Base-by-base conservation (phyloP, 148 eudicot species). In the Chenopodium berlandieri region DNA sequence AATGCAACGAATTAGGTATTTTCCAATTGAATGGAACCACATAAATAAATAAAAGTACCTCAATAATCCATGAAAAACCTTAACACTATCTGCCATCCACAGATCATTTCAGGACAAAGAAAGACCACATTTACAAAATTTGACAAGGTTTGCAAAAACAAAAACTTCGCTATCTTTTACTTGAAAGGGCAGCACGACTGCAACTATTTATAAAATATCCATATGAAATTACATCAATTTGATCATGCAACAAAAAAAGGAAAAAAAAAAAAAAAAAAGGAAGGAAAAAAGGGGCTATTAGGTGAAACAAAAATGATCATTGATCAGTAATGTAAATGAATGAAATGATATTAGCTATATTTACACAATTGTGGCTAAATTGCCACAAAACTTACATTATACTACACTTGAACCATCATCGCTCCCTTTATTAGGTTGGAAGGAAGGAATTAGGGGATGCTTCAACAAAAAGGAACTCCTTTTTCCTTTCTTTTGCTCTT, bases 281-380 rank as follows among this genome's bases (percentile, higher is more conserved):
- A 66, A 31, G 62, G 12, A 23, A 1, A 25, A 56, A 75, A 75
- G 32, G 25, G 25, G 50, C 19, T 48, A 50, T 79, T 83, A 56
- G 71, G 64, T 25, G 80, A 70, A 80, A 52, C 77, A 73, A 81
- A 84, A 84, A 50, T 64, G 56, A 84, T 56, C 62, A 13, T 19
- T 47, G 56, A 84, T 48, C 75, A 54, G 76, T 56, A 63, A 63
- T 73, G 71, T 73, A 75, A 82, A 84, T 80, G 81, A 86, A 86
- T 86, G 83, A 81, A 81, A 85, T 75, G 76, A 58, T 56, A 75
- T 84, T 73, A 76, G 31, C 63, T 80, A 75, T 85, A 89, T 89
- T 71, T 88, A 90, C 90, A 90, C 54, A 83, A 83, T 40, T 46
- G 77, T 56, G 83, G 84, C 85, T 63, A 25, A 73, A 82, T 63